Evolutionary conservation across 345 rosid species (phyloP).

Genomic region (Hibiscus tridactylites): DNA sequence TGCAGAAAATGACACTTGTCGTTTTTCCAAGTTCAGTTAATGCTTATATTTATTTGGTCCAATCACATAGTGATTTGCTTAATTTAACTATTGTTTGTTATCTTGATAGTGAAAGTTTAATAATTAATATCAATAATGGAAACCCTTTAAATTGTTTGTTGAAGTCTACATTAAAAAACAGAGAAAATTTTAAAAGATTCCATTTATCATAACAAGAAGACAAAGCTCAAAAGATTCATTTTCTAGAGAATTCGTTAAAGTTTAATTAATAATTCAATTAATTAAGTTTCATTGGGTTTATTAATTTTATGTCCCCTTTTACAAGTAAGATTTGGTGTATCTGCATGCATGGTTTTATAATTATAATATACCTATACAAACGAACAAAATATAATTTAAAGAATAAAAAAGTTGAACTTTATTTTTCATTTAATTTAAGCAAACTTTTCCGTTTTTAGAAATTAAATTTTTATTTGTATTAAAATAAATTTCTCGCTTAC

Average conservation of each 20-base stretch:
- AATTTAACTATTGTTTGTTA: constrained; percentile 1
- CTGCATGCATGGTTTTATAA: not conserved
- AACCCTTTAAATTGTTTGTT: not conserved
- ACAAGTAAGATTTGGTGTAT: not conserved
- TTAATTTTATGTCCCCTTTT: not conserved
- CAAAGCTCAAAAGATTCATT: not conserved
- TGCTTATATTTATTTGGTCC: not conserved
- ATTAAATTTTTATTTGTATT: no score
- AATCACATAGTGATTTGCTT: constrained; percentile 8
- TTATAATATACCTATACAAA: not conserved
- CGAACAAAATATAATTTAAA: not conserved
- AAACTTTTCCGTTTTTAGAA: no score
- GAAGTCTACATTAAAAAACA: not conserved
- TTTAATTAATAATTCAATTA: not conserved
- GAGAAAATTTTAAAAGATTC: not conserved
- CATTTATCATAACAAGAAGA: not conserved
- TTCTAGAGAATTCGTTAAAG: not conserved
- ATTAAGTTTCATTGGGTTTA: not conserved
- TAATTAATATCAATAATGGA: not conserved
- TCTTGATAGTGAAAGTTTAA: not conserved
- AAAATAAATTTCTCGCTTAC: no score
- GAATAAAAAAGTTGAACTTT: no score
- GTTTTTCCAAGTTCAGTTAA: not conserved
- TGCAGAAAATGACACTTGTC: constrained; percentile 24
- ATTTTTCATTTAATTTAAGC: no score